A percentile compares a stretch with the other conserved stretches of the same genome.
These are phyloP conservation scores for Claviceps lovelessii DNA, from an alignment of 2,329 filamentous ascomycete species.

Conservation along the genomic window DNA sequence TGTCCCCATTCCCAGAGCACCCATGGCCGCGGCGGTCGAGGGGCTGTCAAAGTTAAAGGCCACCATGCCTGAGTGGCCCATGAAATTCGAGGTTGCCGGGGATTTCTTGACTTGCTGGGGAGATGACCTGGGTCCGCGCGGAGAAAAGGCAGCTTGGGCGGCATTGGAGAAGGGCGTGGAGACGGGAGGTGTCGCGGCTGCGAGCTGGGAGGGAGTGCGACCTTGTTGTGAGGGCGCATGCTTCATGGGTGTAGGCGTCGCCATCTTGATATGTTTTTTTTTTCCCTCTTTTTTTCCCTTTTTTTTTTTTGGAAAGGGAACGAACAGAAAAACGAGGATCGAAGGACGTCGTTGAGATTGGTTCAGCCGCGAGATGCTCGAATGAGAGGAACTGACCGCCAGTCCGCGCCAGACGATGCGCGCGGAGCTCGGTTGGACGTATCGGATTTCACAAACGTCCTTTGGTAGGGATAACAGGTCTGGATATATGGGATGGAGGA, in stretches of 20 bases:
- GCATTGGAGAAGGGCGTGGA: conserved; percentile 51
- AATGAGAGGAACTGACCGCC: too few species aligned
- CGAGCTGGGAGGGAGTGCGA: conserved; percentile 35
- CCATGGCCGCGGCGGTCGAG: conserved; percentile 46
- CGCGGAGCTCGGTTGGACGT: background rate
- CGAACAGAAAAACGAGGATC: too few species aligned
- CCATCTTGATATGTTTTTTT: conserved; percentile 20
- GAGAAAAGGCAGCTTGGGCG: conserved; percentile 44
- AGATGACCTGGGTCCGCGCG: conserved; percentile 42
- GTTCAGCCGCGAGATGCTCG: background rate
- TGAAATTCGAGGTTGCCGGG: conserved; percentile 38
- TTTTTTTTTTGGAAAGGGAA: too few species aligned
- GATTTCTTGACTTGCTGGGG: conserved; percentile 52
- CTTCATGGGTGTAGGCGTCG: conserved; percentile 37
- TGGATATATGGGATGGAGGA: background rate
- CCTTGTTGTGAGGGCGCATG: conserved; percentile 28
- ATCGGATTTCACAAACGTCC: background rate
- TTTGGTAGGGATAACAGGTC: background rate
- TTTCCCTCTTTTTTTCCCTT: background rate
- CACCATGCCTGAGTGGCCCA: conserved; percentile 29
- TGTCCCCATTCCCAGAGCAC: conserved; percentile 35
- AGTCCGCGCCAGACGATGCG: background rate
- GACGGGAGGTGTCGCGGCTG: conserved; percentile 48
- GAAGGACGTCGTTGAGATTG: background rate
- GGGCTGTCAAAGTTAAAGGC: conserved; percentile 50